Conservation (phyloP, 306 rosid species). For the Quercus berberidifolia region DNA sequence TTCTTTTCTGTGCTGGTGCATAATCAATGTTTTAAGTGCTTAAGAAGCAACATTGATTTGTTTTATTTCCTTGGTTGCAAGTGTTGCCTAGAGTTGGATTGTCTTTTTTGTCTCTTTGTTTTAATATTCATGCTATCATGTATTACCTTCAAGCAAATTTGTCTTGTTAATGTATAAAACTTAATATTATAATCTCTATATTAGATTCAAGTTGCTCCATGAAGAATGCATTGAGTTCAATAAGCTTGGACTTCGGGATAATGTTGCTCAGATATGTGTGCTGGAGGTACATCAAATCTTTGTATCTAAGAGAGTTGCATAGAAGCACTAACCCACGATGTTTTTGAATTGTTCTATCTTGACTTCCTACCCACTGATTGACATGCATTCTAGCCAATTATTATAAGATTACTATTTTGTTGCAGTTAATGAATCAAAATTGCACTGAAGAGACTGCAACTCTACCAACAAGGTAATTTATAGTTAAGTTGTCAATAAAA, state of each 20-base stretch:
- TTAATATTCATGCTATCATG: neutral
- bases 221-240: conserved; percentile 82
- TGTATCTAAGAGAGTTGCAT: neutral
- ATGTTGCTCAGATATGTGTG: conserved; percentile 90
- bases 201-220: conserved; percentile 72
- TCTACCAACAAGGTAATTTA: conserved; percentile 49
- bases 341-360: neutral
- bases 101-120: conserved; percentile 1
- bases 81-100: neutral
- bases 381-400: conserved; percentile 3
- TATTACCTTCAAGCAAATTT: neutral
- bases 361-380: neutral
- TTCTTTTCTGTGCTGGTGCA: conserved; percentile 1
- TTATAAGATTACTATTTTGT: conserved; percentile 14
- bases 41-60: neutral
- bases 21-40: neutral
- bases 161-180: conserved; percentile 2
- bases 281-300: conserved; percentile 57
- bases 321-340: neutral
- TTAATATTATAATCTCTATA: conserved; percentile 1
- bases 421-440: conserved; percentile 50
- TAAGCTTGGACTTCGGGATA: conserved; percentile 92
- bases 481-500: neutral
- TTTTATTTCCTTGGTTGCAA: neutral
- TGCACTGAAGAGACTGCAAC: conserved; percentile 24